Evolutionary conservation across 495 filamentous ascomycete genomes (phyloP), one percentile per base, ranked within the genome.

Genomic region (Hyaloscypha bicolor): DNA sequence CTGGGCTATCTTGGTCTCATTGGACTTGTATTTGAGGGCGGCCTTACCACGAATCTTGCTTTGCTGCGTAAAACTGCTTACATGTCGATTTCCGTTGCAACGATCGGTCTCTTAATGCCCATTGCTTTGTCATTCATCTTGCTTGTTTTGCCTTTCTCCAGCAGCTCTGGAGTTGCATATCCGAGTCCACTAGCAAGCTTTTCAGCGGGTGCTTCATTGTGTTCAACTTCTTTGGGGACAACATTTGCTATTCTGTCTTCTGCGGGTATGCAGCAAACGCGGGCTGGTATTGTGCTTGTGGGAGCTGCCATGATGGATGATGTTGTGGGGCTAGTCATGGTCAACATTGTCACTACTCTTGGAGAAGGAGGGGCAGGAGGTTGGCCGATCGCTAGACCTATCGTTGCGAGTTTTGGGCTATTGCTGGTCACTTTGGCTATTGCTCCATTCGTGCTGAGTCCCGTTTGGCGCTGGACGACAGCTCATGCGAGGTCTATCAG

Each of bases 251-350:
- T 95, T 33, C 80, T 96, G 0, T 78, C 79, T 14, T 84, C 86
- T 45, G 84, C 81, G 0, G 60, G 58, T 3, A 39, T 76, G 66
- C 78, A 78, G 22, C 74, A 79, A 4, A 91, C 88, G 2, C 82
- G 90, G 4, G 76, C 94, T 2, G 92, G 92, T 0, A 83, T 85
- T 0, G 88, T 95, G 0, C 83, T 93, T 0, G 82, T 83, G 11
- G 87, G 85, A 63, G 91, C 90, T 4, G 93, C 91, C 22, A 90
- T 95, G 83, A 82, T 96, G 71, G 92, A 95, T 75, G 92, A 94
- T 78, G 90, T 95, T 2, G 82, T 91, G 19, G 91, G 92, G 0
- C 76, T 95, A n/a, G 84, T 95, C 2, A 90, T 94, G 84, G 87
- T 93, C 22, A 86, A 91, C 19, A 79, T 87, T 48, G 62, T 79